A percentile compares a stretch with the other conserved stretches of the same genome.
Evolutionary conservation across 1,284 basidiomycete species (phyloP).

Genomic region (Waitea zeae): DNA sequence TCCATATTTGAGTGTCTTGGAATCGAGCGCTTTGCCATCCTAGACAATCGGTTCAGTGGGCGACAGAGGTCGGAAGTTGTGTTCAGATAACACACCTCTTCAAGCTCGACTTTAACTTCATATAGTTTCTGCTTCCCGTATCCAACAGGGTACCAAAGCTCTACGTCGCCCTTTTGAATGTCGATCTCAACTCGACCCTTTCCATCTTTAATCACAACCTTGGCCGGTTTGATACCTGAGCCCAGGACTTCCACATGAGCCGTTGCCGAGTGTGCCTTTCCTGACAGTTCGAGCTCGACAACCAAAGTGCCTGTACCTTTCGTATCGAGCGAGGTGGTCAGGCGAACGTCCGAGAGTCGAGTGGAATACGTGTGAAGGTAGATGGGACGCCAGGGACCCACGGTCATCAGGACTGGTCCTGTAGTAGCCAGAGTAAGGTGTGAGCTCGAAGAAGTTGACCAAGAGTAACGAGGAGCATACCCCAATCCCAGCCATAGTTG

Average conservation of each 20-base stretch:
- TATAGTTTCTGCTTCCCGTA: constrained; percentile 24
- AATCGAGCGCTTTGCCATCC: constrained; percentile 32
- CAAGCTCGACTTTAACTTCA: constrained; percentile 16
- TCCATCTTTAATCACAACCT: too few relatives aligned
- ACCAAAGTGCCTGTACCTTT: constrained; percentile 10
- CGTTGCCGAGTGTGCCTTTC: too few relatives aligned
- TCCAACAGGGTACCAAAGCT: constrained; percentile 29
- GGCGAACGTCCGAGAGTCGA: constrained; percentile 24
- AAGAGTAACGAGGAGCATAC: too few relatives aligned
- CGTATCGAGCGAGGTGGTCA: constrained; percentile 12
- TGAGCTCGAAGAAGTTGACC: too few relatives aligned
- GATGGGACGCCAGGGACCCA: constrained; percentile 35
- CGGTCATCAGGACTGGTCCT: constrained; percentile 25
- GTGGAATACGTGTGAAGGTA: constrained; percentile 28
- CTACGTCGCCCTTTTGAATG: constrained; percentile 10
- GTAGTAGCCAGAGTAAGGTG: too few relatives aligned
- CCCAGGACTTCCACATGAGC: constrained; percentile 12
- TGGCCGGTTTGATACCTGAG: too few relatives aligned
- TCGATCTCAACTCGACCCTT: constrained; percentile 8
- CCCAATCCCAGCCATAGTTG: constrained; percentile 29
- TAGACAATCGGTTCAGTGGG: too few relatives aligned
- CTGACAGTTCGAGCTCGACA: constrained; percentile 12
- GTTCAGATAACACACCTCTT: constrained; percentile 10
- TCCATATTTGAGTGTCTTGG: constrained; percentile 20
- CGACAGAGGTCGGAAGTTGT: not conserved